A percentile compares a stretch with the other conserved stretches of the same genome.
phyloP scores from a whole-genome alignment of 306 rosid species.

The Castanea mollissima region DNA sequence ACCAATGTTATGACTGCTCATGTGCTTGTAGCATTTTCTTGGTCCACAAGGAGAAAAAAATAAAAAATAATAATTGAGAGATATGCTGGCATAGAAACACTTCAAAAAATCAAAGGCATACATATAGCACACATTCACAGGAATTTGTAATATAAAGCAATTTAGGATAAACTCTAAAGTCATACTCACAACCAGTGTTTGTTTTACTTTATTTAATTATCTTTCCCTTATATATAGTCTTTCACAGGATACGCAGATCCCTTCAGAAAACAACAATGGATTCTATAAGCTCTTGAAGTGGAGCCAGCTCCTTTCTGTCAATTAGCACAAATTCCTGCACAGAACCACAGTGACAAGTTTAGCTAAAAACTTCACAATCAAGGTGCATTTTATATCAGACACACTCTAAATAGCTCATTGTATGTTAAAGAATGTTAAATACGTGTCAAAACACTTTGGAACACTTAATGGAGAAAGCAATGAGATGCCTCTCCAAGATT shows the following conservation, averaged over 20 bases:
- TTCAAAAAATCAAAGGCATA: too few relatives aligned
- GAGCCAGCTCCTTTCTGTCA: constrained; percentile 98
- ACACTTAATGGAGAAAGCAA: background rate
- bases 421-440: too few relatives aligned
- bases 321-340: constrained; percentile 92
- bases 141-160: background rate
- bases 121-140: constrained; percentile 29
- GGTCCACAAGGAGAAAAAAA: background rate
- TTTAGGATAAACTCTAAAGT: constrained; percentile 11
- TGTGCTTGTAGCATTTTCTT: constrained; percentile 1
- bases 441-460: background rate
- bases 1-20: constrained; percentile 2
- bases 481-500: background rate
- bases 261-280: constrained; percentile 78
- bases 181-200: constrained; percentile 24
- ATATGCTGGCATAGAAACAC: background rate
- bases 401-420: too few relatives aligned
- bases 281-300: constrained; percentile 98
- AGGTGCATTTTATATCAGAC: background rate
- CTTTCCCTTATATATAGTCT: constrained; percentile 30
- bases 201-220: constrained; percentile 18
- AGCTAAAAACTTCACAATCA: background rate
- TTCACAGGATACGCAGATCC: constrained; percentile 29
- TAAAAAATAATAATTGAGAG: too few relatives aligned
- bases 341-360: constrained; percentile 3